phyloP scores from a whole-genome alignment of 2,329 filamentous ascomycete species.

The Sclerotinia spermophila region DNA sequence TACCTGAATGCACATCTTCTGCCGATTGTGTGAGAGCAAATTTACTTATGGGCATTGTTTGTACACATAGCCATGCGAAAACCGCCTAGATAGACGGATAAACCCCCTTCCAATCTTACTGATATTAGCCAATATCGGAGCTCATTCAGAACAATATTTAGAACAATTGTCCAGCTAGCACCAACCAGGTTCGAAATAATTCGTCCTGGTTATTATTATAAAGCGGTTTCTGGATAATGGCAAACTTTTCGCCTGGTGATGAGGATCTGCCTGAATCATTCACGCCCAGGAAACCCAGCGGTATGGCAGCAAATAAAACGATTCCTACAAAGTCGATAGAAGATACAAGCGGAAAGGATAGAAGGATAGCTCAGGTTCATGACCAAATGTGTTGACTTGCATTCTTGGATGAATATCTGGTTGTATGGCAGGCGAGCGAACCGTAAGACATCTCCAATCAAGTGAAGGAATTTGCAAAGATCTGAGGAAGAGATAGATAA shows the following conservation, averaged over 20 bases:
- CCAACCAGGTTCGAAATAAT: not conserved
- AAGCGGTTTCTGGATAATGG: not conserved
- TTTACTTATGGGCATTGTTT: not conserved
- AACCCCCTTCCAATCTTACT: not conserved
- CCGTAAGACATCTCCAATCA: conserved; percentile 11
- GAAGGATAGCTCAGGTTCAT: not conserved
- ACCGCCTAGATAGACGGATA: not conserved
- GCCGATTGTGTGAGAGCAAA: not conserved
- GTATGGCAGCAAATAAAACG: conserved; percentile 11
- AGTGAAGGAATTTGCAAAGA: not conserved
- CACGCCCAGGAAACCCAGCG: not conserved
- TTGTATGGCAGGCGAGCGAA: not conserved
- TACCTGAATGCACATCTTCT: not conserved
- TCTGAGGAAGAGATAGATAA: conserved; percentile 3
- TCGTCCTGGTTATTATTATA: not conserved
- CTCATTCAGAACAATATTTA: not conserved
- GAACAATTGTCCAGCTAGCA: not conserved
- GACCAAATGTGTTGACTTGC: not conserved
- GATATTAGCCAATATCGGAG: not conserved
- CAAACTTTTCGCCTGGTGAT: not conserved
- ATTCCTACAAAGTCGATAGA: not conserved
- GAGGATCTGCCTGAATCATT: not conserved
- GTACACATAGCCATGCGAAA: not conserved
- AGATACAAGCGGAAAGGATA: not conserved
- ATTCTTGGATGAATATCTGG: not conserved